Conservation (phyloP, 225 moss, liverwort and hornwort genomes). For the Thuidium tamariscinum region DNA sequence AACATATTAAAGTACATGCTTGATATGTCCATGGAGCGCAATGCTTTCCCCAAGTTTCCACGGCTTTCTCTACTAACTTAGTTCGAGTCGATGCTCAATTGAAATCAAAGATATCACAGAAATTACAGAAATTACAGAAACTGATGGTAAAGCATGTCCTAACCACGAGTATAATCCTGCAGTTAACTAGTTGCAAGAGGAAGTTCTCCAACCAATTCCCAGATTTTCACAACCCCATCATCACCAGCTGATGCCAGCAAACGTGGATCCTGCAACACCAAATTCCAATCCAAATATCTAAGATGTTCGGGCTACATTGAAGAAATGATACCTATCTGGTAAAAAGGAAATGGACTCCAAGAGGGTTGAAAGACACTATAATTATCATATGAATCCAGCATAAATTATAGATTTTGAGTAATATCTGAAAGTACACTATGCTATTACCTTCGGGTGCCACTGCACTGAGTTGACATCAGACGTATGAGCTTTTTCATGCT, state of each 20-base stretch:
- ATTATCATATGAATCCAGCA: background rate
- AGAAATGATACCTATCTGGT: background rate
- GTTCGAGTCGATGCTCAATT: background rate
- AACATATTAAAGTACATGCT: background rate
- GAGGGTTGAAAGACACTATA: background rate
- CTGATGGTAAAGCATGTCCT: background rate
- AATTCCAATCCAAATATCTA: background rate
- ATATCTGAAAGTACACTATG: background rate
- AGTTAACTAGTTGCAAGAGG: background rate
- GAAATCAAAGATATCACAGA: background rate
- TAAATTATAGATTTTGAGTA: background rate
- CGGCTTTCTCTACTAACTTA: background rate
- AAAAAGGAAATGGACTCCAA: background rate
- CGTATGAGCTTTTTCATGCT: conserved; percentile 68
- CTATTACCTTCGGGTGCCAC: conserved; percentile 87
- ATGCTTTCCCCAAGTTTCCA: background rate
- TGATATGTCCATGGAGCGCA: background rate
- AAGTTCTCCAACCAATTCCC: conserved; percentile 74
- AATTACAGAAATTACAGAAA: background rate
- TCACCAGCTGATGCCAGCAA: conserved; percentile 80
- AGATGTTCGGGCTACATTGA: background rate
- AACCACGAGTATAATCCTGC: background rate
- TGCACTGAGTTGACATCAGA: conserved; percentile 87
- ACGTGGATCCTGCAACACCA: conserved; percentile 47
- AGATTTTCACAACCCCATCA: conserved; percentile 72